Base-by-base conservation (phyloP, 2,329 filamentous ascomycete genomes). In the Exophiala mesophila region DNA sequence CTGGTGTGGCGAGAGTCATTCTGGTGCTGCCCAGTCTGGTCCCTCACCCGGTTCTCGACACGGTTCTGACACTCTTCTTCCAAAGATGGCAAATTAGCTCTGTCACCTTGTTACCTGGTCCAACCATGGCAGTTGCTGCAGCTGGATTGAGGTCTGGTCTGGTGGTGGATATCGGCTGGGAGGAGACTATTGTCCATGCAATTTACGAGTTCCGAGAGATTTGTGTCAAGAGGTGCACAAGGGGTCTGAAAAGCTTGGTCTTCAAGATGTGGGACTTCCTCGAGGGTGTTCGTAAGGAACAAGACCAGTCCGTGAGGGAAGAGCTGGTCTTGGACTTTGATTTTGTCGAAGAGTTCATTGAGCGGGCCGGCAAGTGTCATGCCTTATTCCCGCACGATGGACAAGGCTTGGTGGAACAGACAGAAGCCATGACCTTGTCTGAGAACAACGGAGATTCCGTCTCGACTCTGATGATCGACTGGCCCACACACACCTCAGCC, bases 161-260 rank as follows among this genome's bases (percentile, higher is more conserved):
- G 30, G 79, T 97, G 1, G 73, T 98, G 26, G 88, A 98, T 58
- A 74, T 98, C 47, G 92, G 90, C 31, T 98, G 92, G 92, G 76
- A 81, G 30, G 92, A 97, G 63, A 94, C 89, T 0, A 76, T 83
- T 1, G 78, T 94, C 16, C 94, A 88, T 0, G 85, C 82, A 4
- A 74, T 97, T 5, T 97, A 89, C 59, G 92, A 98, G 65, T 95
- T 88, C 61, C 82, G 86, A 40, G 88, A 94, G 61, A 78, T 95
- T 1, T 72, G 74, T 12, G 79, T 78, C 40, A 77, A 73, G 43
- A 76, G 86, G 40, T 90, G 78, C 28, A 72, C 86, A 10, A 75
- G 92, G 52, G 88, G 80, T 23, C 88, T 83, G 45, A 89, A 82
- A 57, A 63, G 76, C 44, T 67, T 97, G 15, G 76, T 83, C 31